Evolutionary conservation across 768 basidiomycete genomes (phyloP), one percentile per base, ranked within the genome.

Genomic region (Amanita phalloides): DNA sequence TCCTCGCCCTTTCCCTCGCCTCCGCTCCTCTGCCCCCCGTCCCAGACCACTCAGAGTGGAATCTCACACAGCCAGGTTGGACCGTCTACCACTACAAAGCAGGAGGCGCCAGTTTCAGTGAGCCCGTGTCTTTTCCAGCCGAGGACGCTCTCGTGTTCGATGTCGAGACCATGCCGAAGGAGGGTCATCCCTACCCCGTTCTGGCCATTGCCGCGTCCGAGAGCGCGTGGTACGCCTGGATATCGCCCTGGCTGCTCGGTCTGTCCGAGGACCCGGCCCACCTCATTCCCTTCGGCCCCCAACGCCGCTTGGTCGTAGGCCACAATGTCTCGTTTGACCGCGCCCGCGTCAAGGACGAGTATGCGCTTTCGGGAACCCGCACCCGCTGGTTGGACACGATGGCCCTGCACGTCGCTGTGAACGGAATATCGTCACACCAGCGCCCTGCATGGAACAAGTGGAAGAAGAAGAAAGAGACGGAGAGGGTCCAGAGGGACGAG

Each of bases 291-390:
- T 54, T 94, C 2, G 88, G 90, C 48, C 65, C 78, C 8, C 54
- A 64, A 3, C 32, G 44, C 10, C 77, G 82, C 11, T 62, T 97
- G 28, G 71, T 97, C 23, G 82, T 97, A 28, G 95, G 96, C 2
- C 96, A 99, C 66, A 96, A 96, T 60, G 84, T 98, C 39, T 88
- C 92, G 0, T 98, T 92, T 64, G 96, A 99, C 65, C 80, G 94
- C 14, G 84, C 80, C 13, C 77, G 94, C 9, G 71, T 95, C 32
- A 63, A 66, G 28, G 88, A 95, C 55, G 96, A 99, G 64, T 98
- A 98, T 62, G 69, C 68, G 56, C 62, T 95, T 5, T 58, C 68
- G 1, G 74, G 76, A 0, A 86, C 86, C 0, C 67, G 75, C 47
- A 92, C 77, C 32, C 81, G 94, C 5, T 99, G 88, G 62, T 66